These are phyloP conservation scores for Pythium vanterpoolii DNA, from an alignment of 352 stramenopile species.

Conservation along the genomic window DNA sequence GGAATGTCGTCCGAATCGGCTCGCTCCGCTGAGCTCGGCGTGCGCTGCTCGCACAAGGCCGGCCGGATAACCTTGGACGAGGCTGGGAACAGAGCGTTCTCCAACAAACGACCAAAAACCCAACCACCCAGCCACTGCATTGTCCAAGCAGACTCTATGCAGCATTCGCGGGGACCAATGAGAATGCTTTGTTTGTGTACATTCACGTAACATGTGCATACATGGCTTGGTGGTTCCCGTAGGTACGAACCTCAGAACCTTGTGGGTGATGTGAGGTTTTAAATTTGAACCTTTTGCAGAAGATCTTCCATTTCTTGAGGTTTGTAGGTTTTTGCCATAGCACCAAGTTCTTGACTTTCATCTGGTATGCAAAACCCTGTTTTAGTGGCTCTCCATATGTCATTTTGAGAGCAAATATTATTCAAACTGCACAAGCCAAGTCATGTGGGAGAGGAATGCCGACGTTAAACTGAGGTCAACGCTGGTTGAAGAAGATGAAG, in stretches of 20 bases:
- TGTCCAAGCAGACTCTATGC: slow-evolving; percentile 7
- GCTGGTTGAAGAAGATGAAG: not conserved
- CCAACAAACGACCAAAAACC: slow-evolving; percentile 20
- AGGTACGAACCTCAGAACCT: slow-evolving; percentile 18
- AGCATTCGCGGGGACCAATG: slow-evolving; percentile 1
- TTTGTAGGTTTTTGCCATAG: not conserved
- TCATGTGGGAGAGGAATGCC: too few relatives aligned
- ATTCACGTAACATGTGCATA: slow-evolving; percentile 11
- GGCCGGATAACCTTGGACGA: slow-evolving; percentile 3
- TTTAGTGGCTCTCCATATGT: not conserved
- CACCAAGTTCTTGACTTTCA: slow-evolving; percentile 5
- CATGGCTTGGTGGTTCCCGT: not conserved
- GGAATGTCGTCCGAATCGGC: slow-evolving; percentile 21
- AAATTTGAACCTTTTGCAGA: not conserved
- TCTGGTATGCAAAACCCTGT: not conserved
- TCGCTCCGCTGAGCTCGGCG: slow-evolving; percentile 5
- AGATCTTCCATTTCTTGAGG: not conserved
- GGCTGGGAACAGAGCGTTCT: slow-evolving; percentile 18
- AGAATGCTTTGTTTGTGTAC: not conserved
- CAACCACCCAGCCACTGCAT: slow-evolving; percentile 8
- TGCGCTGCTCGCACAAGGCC: slow-evolving; percentile 2
- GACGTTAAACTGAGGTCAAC: not conserved
- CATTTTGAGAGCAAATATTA: not conserved
- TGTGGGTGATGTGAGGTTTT: slow-evolving; percentile 16
- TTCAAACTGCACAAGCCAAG: not conserved